Evolutionary conservation across 106 monocot species (phyloP), one percentile per base, ranked within the genome.

Genomic region (Dioscorea zingiberensis): DNA sequence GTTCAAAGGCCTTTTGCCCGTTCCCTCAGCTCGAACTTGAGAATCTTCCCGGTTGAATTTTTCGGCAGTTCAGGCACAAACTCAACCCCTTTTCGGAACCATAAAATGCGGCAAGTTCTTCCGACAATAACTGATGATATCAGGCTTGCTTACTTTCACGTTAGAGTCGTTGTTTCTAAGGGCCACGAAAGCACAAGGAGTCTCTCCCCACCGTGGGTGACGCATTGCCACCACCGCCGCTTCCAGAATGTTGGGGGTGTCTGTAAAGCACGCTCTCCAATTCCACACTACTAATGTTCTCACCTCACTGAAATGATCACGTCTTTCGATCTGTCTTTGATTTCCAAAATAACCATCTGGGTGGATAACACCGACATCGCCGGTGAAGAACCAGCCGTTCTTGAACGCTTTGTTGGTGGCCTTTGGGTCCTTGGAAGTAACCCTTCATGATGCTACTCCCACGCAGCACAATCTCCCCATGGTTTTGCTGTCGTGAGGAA

Each of bases 61-160:
- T 81, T 86, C 3, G 86, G 86, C 48, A 91, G 63, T 70, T 82
- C 86, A 60, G 63, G 58, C 63, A 80, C 11, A 61, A 86, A 79
- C 58, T 78, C 83, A 66, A 87, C n/a, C 91, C 71, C 76, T 91
- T 74, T 76, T 84, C 23, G 87, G 91, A 21, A 71, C 78, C 87
- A 87, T 91, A 76, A 63, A 91, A 21, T 58, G 55, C 0, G 87
- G 27, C 67, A 91, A 55, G 55, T 65, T 76, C 23, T 25, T 25
- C 64, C 81, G 59, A 63, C 87, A 91, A 68, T 78, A 63, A 11
- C 45, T n/a, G 0, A 87, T 56, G 48, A 91, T 51, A 3, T 84
- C 79, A 28, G 57, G 69, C 66, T 80, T 86, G 45, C 21, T 57
- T 13, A 1, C 21, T 15, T 12, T 57, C 12, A 0, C 27, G 7